Evolutionary conservation across 1,284 basidiomycete genomes (phyloP).

Genomic region (Melampsora americana): DNA sequence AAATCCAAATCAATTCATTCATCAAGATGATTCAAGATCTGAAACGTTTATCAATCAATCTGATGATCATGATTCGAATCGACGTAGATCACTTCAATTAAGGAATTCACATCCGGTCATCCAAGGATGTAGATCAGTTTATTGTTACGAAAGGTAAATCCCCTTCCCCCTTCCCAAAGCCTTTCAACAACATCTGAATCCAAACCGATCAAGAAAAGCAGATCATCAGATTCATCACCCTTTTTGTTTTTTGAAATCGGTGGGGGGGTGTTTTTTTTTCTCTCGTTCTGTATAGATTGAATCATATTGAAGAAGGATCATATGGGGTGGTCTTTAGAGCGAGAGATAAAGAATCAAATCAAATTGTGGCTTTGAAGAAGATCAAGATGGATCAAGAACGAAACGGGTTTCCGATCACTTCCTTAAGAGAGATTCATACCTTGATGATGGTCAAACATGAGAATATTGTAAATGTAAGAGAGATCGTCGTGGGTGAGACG

Average conservation of each 20-base stretch:
- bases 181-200: neutral
- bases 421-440: constrained; percentile 87
- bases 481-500: constrained; percentile 98
- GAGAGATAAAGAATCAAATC: constrained; percentile 83
- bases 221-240: too few relatives aligned
- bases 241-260: neutral
- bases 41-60: constrained; percentile 45
- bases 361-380: constrained; percentile 95
- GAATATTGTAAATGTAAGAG: constrained; percentile 89
- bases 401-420: constrained; percentile 96
- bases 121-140: constrained; percentile 73
- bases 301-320: constrained; percentile 98
- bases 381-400: constrained; percentile 97
- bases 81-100: constrained; percentile 35
- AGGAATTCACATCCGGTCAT: constrained; percentile 45
- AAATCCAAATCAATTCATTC: constrained; percentile 43
- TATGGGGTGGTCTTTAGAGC: constrained; percentile 98
- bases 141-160: constrained; percentile 73
- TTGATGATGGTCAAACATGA: constrained; percentile 75
- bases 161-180: too few relatives aligned
- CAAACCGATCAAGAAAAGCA: too few relatives aligned
- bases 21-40: constrained; percentile 19
- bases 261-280: neutral
- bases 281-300: constrained; percentile 65
- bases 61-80: constrained; percentile 7